Evolutionary conservation across 192 early-diverging fungal species (phyloP).

Genomic region (Coemansia sp.): DNA sequence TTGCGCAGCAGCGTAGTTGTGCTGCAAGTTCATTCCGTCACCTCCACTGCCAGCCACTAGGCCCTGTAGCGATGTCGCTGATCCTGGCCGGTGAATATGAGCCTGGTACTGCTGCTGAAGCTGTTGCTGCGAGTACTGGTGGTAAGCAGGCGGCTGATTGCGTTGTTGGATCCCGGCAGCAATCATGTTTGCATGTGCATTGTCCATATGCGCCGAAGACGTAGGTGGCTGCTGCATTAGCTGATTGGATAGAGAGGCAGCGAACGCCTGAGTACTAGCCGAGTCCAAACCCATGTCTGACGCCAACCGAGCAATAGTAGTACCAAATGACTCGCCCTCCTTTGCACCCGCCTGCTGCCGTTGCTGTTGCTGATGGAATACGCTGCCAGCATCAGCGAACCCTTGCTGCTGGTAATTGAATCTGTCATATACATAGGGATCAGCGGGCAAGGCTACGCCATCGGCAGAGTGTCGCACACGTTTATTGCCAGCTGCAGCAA

Average conservation of each 20-base stretch:
- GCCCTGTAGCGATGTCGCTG: neutral
- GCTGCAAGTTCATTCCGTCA: constrained; percentile 8
- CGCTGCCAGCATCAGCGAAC: neutral
- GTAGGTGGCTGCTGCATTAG: neutral
- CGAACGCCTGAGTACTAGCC: constrained; percentile 28
- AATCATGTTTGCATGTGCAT: neutral
- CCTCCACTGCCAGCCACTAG: neutral
- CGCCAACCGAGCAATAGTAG: constrained; percentile 29
- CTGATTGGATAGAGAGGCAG: constrained; percentile 31
- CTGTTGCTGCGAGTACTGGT: constrained; percentile 10
- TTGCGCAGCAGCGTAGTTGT: constrained; percentile 20
- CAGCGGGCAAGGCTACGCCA: neutral
- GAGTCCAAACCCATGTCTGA: constrained; percentile 45
- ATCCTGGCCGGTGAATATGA: neutral
- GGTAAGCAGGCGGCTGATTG: neutral
- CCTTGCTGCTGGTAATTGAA: neutral
- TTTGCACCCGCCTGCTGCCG: neutral
- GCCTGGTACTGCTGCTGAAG: constrained; percentile 16
- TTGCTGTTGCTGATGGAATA: constrained; percentile 12
- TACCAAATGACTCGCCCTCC: constrained; percentile 14
- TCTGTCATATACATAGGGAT: neutral
- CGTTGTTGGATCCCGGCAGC: neutral
- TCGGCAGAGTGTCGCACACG: constrained; percentile 24
- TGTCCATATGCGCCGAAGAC: constrained; percentile 8
- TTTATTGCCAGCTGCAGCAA: constrained; percentile 16